Conservation (phyloP, 2,329 filamentous ascomycete species). For the Ophiostoma ulmi region DNA sequence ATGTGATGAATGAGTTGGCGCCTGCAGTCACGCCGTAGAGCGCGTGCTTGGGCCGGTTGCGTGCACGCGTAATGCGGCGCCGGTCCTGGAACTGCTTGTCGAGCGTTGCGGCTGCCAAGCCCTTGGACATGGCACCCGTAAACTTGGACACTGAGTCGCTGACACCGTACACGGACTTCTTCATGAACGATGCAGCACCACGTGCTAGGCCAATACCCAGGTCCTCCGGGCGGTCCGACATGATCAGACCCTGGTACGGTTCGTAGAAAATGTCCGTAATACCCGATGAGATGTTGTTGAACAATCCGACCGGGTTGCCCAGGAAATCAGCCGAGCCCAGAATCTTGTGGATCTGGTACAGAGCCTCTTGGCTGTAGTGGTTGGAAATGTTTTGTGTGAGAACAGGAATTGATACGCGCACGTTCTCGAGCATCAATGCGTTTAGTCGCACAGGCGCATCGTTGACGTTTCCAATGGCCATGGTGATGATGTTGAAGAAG, state of each 20-base stretch:
- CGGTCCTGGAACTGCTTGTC: constrained; percentile 99
- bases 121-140: constrained; percentile 95
- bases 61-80: constrained; percentile 83
- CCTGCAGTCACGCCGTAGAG: constrained; percentile 93
- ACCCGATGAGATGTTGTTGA: constrained; percentile 97
- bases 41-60: constrained; percentile 94
- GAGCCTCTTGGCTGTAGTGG: constrained; percentile 93
- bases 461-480: constrained; percentile 99
- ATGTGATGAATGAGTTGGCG: constrained; percentile 89
- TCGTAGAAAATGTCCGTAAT: constrained; percentile 99
- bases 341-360: constrained; percentile 96
- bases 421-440: constrained; percentile 89
- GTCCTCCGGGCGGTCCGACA: constrained; percentile 92
- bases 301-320: constrained; percentile 92
- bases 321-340: constrained; percentile 96
- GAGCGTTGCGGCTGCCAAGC: constrained; percentile 86
- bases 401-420: constrained; percentile 79
- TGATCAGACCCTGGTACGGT: constrained; percentile 91
- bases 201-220: constrained; percentile 93
- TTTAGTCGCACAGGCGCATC: constrained; percentile 94
- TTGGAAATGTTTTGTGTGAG: constrained; percentile 81
- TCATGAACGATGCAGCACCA: constrained; percentile 92
- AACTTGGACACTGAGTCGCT: constrained; percentile 97
- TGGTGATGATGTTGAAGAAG: constrained; percentile 95
- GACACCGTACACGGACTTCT: constrained; percentile 97